Conservation (phyloP, 345 rosid genomes). For the Brassica nigra region DNA sequence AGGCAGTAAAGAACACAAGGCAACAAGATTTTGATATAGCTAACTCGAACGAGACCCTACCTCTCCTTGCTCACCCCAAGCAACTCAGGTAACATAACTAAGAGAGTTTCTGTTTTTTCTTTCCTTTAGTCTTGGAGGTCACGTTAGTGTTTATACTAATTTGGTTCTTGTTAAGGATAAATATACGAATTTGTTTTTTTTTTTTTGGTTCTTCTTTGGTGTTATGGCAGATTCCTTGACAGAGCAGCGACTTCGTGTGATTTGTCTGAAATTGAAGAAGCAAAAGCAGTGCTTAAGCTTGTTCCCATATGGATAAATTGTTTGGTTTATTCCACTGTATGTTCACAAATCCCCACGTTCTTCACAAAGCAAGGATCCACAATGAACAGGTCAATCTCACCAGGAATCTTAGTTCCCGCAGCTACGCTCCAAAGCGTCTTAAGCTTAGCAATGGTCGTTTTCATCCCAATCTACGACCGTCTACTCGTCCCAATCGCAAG, state of each 20-base stretch:
- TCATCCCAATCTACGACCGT: not conserved
- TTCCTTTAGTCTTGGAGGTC: not conserved
- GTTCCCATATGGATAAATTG: constrained; percentile 54
- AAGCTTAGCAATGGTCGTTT: not conserved
- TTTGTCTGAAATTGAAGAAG: constrained; percentile 52
- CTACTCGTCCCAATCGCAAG: not conserved
- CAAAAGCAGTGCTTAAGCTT: constrained; percentile 48
- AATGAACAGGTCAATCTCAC: not conserved
- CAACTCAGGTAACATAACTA: constrained; percentile 45
- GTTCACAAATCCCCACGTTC: not conserved
- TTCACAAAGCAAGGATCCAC: not conserved
- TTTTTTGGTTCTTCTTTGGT: not conserved
- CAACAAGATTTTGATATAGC: not conserved
- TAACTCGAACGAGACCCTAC: constrained; percentile 17
- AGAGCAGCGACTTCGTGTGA: constrained; percentile 47
- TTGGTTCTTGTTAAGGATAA: not conserved
- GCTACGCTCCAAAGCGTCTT: not conserved
- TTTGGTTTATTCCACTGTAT: constrained; percentile 43
- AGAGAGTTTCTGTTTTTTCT: not conserved
- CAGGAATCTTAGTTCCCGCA: not conserved
- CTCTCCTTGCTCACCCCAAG: constrained; percentile 29
- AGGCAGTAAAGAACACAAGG: constrained; percentile 34
- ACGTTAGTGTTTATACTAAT: not conserved
- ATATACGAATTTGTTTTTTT: not conserved
- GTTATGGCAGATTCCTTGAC: constrained; percentile 48